Evolutionary conservation across 768 basidiomycete genomes (phyloP), one percentile per base, ranked within the genome.

Genomic region (Mycena galopus): DNA sequence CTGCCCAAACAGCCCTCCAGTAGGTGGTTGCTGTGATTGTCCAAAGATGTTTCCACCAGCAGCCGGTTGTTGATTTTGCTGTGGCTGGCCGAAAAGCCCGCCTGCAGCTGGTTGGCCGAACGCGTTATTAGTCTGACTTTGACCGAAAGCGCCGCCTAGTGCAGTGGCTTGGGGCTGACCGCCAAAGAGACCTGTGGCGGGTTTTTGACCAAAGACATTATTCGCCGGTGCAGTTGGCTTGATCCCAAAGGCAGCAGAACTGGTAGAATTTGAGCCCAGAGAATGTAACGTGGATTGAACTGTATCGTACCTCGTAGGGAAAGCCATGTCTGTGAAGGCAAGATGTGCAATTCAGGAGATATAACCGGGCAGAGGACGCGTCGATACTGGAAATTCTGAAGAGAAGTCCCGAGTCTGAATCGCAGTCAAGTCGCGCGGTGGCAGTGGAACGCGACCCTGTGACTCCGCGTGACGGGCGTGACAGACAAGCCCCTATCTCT

Each of bases 181-280:
- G 21, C 86, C 86, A 79, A 89, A 88, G 64, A 86, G 74, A 19
- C 82, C 78, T 21, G 77, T 77, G 57, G 77, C 70, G 30, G 84
- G 77, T 69, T 82, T 84, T 39, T 78, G 75, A 14, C 83, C 77
- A 59, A 84, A 83, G 39, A 81, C 63, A 53, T 69, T 35, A 59
- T 69, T 77, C 23, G 60, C 67, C 30, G 78, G 71, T 9, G 79
- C 77, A 23, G 82, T 75, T 37, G 85, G 80, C 71, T 85, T 84
- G 51, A 84, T 75, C 29, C 86, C 82, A 78, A 88, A 87, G 30
- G 84, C 82, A 23, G 86, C 72, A 37, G 67, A 29, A 23, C 66
- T 77, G 3, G 44, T n/a, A 37, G n/a, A 39, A 7, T 12, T 12
- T 53, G 11, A 39, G 68, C 16, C 4, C 32, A 17, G 30, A 23